Percentiles rank a stretch among this genome's conserved stretches.
These are phyloP conservation scores for Coelastrella sp. DNA, from an alignment of 139 green algal species.

Conservation along the genomic window DNA sequence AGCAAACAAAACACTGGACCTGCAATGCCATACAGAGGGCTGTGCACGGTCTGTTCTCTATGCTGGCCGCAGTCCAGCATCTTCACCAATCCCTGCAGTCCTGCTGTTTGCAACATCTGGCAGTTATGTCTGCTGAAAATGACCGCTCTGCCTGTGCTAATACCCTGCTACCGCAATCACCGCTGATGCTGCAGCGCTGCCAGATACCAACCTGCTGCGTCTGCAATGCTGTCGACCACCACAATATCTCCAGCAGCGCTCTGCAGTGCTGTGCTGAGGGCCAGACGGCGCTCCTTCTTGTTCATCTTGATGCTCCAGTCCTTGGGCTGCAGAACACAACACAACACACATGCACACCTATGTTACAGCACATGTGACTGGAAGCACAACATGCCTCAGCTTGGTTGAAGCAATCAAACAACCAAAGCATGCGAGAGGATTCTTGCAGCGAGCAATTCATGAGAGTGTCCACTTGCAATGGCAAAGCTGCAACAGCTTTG, in stretches of 20 bases:
- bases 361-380: no score
- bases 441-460: no score
- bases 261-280: conserved; percentile 94
- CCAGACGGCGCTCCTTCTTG: conserved; percentile 97
- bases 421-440: no score
- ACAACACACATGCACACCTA: neutral
- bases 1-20: no score
- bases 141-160: neutral
- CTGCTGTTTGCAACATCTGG: no score
- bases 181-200: neutral
- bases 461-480: no score
- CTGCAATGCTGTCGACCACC: conserved; percentile 79
- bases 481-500: no score
- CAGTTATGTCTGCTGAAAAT: neutral
- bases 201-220: conserved; percentile 1
- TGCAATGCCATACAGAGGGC: neutral
- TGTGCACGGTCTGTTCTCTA: neutral
- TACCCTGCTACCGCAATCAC: no score
- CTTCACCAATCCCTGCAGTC: neutral
- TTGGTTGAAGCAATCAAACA: no score
- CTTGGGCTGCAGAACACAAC: conserved; percentile 75
- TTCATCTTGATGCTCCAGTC: conserved; percentile 99
- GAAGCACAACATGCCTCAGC: no score
- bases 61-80: neutral
- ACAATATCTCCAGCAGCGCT: conserved; percentile 87